A percentile compares a stretch with the other conserved stretches of the same genome.
phyloP scores from a whole-genome alignment of 2,329 filamentous ascomycete genomes.

The Eutypella sp. region DNA sequence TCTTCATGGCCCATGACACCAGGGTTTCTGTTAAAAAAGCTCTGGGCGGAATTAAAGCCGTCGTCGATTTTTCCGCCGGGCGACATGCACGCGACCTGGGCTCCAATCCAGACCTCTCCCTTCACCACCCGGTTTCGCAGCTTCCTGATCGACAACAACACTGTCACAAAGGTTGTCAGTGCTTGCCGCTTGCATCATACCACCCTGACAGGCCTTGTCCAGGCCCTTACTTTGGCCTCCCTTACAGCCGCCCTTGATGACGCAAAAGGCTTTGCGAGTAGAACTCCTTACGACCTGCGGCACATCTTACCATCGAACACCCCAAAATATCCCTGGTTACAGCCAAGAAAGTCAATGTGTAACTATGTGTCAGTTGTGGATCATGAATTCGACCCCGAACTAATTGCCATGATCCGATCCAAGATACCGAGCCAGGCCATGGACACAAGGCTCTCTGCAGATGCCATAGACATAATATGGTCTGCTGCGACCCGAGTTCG shows the following conservation, averaged over 20 bases:
- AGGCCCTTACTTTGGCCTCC: conserved; percentile 12
- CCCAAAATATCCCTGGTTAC: conserved; percentile 1
- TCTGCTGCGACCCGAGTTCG: conserved; percentile 20
- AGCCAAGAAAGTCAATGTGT: conserved; percentile 7
- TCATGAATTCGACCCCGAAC: conserved; percentile 13
- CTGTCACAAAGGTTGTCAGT: conserved; percentile 5
- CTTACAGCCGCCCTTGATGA: conserved; percentile 6
- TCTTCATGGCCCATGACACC: too few relatives aligned
- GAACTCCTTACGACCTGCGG: conserved; percentile 11
- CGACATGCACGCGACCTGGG: conserved; percentile 14
- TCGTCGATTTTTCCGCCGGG: conserved; percentile 3
- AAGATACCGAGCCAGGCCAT: neutral
- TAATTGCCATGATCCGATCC: conserved; percentile 13
- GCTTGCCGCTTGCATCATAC: conserved; percentile 14
- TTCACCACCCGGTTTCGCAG: conserved; percentile 15
- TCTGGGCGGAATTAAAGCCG: conserved; percentile 10
- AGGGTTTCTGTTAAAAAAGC: too few relatives aligned
- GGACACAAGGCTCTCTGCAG: conserved; percentile 1
- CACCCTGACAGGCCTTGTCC: conserved; percentile 20
- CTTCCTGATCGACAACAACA: conserved; percentile 11
- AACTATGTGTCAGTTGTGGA: conserved; percentile 15
- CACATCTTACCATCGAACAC: conserved; percentile 6
- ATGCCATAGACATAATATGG: conserved; percentile 12
- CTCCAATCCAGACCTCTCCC: conserved; percentile 15
- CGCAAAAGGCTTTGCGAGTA: conserved; percentile 11